phyloP scores from a whole-genome alignment of 345 rosid genomes.

The Salix viminalis region DNA sequence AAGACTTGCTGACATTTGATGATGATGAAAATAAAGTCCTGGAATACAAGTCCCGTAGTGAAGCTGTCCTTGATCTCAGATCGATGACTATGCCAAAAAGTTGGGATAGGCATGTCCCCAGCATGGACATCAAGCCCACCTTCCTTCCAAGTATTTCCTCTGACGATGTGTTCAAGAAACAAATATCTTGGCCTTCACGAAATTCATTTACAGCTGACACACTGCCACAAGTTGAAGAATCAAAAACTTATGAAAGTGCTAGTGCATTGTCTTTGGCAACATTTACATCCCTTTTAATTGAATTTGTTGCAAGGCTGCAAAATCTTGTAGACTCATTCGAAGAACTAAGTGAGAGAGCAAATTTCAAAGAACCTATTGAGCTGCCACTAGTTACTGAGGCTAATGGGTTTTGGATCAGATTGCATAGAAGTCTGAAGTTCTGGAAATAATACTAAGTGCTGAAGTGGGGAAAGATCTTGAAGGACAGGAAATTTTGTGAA shows the following conservation, averaged over 20 bases:
- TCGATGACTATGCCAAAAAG: constrained; percentile 22
- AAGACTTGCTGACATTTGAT: constrained; percentile 47
- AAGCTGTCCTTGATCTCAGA: constrained; percentile 64
- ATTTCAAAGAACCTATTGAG: constrained; percentile 58
- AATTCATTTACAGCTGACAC: constrained; percentile 30
- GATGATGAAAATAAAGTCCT: constrained; percentile 40
- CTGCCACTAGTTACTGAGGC: constrained; percentile 14
- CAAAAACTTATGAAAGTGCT: constrained; percentile 76
- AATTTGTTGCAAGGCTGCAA: constrained; percentile 81
- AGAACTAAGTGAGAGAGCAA: constrained; percentile 64
- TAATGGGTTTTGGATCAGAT: constrained; percentile 38
- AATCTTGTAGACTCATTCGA: constrained; percentile 60
- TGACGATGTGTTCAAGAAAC: constrained; percentile 37
- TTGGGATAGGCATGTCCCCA: constrained; percentile 15
- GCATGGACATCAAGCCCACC: constrained; percentile 10
- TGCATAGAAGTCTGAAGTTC: constrained; percentile 30
- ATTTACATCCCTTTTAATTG: constrained; percentile 75
- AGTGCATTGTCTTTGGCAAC: constrained; percentile 87
- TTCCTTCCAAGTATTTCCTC: constrained; percentile 18
- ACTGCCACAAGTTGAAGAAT: constrained; percentile 36
- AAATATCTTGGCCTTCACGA: constrained; percentile 56
- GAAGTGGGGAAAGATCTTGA: not conserved
- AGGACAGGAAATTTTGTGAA: not conserved
- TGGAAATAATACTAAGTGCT: constrained; percentile 2
- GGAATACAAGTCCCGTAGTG: constrained; percentile 61